A percentile compares a stretch with the other conserved stretches of the same genome.
Evolutionary conservation across 345 rosid species (phyloP).

Genomic region (Angophora floribunda): DNA sequence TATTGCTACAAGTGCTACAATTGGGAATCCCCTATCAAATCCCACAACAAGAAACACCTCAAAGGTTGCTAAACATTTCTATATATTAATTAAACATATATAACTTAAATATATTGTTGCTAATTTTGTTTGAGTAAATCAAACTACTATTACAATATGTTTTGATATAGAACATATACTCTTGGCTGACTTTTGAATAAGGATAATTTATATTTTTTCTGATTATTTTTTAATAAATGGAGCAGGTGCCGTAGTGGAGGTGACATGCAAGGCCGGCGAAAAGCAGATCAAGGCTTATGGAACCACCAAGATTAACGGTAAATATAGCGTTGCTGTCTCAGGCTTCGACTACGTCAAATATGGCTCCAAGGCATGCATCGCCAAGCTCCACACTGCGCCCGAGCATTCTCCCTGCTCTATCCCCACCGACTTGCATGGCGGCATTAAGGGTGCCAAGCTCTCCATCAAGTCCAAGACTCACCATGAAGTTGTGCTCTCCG

Average conservation of each 20-base stretch:
- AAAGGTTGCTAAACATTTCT: conserved; percentile 2
- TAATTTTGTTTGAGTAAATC: not conserved
- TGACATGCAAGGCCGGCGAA: conserved; percentile 8
- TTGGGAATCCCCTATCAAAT: conserved; percentile 1
- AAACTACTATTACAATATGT: not conserved
- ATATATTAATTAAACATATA: no score
- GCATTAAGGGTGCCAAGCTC: conserved; percentile 39
- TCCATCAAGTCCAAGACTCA: conserved; percentile 45
- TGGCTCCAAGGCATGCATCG: conserved; percentile 19
- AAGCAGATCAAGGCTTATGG: conserved; percentile 18
- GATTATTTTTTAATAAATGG: not conserved
- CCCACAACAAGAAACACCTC: conserved; percentile 17
- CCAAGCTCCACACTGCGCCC: conserved; percentile 15
- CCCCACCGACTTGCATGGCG: conserved; percentile 15
- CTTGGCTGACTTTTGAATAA: not conserved
- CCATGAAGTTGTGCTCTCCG: conserved; percentile 37
- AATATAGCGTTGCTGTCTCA: conserved; percentile 11
- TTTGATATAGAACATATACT: not conserved
- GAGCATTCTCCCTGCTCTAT: conserved; percentile 12
- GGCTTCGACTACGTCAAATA: conserved; percentile 10
- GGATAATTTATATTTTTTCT: not conserved
- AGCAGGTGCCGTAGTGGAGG: conserved; percentile 17
- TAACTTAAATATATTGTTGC: not conserved
- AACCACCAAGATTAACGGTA: conserved; percentile 35
- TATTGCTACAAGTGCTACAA: conserved; percentile 6